Conservation (phyloP, 768 basidiomycete genomes). For the Tulasnella sp. region DNA sequence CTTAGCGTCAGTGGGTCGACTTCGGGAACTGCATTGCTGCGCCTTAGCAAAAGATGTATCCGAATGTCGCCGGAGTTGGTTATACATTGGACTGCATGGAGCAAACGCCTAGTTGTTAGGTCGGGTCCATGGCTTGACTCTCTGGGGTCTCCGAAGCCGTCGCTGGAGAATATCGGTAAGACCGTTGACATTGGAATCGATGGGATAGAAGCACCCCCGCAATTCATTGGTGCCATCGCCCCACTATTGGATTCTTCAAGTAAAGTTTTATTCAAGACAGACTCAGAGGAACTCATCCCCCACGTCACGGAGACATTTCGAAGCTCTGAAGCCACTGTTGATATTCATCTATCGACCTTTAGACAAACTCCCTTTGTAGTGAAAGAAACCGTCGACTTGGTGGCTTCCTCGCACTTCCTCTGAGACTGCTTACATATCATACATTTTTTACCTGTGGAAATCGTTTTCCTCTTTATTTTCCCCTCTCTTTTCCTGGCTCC, state of each 20-base stretch:
- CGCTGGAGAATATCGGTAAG: neutral
- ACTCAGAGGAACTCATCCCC: neutral
- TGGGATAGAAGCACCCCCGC: neutral
- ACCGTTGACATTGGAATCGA: neutral
- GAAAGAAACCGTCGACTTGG: no score
- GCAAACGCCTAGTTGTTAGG: neutral
- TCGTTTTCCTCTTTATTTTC: no score
- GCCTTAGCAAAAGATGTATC: neutral
- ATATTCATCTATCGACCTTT: neutral
- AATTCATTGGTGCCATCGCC: neutral
- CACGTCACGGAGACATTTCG: neutral
- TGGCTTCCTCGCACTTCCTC: no score
- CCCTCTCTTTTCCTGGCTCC: no score
- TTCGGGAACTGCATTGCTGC: neutral
- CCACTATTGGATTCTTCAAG: neutral
- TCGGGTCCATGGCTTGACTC: neutral
- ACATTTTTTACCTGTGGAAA: no score
- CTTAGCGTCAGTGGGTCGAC: neutral
- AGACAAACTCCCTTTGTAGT: neutral
- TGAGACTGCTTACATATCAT: no score
- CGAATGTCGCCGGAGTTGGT: neutral
- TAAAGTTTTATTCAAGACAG: neutral
- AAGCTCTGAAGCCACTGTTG: neutral
- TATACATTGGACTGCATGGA: neutral
- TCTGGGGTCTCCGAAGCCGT: neutral